phyloP scores from a whole-genome alignment of 495 filamentous ascomycete genomes.

The Parmelia sp. region DNA sequence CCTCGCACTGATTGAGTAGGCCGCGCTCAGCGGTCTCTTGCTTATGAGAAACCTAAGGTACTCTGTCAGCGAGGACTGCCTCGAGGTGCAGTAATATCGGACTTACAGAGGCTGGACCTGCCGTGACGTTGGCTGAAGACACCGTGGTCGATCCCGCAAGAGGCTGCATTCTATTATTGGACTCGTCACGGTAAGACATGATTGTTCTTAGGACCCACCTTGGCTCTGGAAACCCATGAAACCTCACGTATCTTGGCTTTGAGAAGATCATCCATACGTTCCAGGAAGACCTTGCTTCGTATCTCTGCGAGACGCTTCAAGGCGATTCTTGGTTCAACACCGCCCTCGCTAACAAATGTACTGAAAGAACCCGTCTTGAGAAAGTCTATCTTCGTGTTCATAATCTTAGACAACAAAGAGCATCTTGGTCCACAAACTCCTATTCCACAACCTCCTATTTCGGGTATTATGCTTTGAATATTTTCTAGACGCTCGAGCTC shows the following conservation, averaged over 20 bases:
- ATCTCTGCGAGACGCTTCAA: background rate
- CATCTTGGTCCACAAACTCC: background rate
- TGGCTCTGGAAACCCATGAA: background rate
- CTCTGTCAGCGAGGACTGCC: background rate
- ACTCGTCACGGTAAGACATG: background rate
- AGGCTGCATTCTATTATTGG: background rate
- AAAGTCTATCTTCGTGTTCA: background rate
- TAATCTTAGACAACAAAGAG: background rate
- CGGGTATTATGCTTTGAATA: background rate
- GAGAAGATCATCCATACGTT: background rate
- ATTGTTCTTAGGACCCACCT: background rate
- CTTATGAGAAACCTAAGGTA: background rate
- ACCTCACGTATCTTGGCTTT: background rate
- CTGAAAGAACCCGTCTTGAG: background rate
- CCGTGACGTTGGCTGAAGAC: background rate
- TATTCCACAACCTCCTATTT: background rate
- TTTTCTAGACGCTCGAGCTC: background rate
- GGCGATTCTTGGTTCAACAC: background rate
- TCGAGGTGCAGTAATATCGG: background rate
- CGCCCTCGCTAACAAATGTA: background rate
- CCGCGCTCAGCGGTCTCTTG: background rate
- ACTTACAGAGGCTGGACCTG: background rate
- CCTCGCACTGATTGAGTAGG: background rate
- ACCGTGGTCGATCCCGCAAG: background rate
- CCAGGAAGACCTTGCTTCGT: background rate